Conservation (phyloP, 2,329 filamentous ascomycete species). For the Conoideocrella luteorostrata region DNA sequence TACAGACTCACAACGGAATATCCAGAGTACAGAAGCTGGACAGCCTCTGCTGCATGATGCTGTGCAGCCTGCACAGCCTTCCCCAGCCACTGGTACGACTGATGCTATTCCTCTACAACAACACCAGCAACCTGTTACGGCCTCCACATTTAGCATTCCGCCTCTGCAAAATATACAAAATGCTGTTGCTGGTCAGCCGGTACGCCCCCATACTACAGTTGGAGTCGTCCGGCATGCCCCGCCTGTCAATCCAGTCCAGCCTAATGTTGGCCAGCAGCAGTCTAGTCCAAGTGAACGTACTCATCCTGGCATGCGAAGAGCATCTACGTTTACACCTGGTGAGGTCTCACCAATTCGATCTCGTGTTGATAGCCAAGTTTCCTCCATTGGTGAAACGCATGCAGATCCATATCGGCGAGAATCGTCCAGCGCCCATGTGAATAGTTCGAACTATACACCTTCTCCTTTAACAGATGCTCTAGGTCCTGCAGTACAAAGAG, state of each 20-base stretch:
- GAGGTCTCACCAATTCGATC: slow-evolving; percentile 11
- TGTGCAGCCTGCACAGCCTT: background rate
- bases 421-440: slow-evolving; percentile 9
- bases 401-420: slow-evolving; percentile 10
- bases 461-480: slow-evolving; percentile 5
- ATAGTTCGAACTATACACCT: slow-evolving; percentile 5
- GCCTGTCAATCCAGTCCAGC: background rate
- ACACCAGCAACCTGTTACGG: background rate
- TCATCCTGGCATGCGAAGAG: slow-evolving; percentile 5
- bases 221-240: background rate
- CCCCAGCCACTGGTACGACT: too few species aligned
- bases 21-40: background rate
- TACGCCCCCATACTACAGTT: slow-evolving; percentile 7
- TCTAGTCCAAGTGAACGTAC: background rate
- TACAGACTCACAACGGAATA: background rate
- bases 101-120: too few species aligned
- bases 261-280: background rate
- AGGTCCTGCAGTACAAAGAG: background rate
- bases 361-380: slow-evolving; percentile 13
- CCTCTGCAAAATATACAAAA: background rate
- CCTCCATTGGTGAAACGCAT: slow-evolving; percentile 11
- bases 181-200: slow-evolving; percentile 2
- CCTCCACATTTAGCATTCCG: slow-evolving; percentile 1
- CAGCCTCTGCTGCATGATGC: background rate
- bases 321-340: slow-evolving; percentile 6